phyloP scores from a whole-genome alignment of 2,329 filamentous ascomycete species.

The Neofusicoccum parvum region DNA sequence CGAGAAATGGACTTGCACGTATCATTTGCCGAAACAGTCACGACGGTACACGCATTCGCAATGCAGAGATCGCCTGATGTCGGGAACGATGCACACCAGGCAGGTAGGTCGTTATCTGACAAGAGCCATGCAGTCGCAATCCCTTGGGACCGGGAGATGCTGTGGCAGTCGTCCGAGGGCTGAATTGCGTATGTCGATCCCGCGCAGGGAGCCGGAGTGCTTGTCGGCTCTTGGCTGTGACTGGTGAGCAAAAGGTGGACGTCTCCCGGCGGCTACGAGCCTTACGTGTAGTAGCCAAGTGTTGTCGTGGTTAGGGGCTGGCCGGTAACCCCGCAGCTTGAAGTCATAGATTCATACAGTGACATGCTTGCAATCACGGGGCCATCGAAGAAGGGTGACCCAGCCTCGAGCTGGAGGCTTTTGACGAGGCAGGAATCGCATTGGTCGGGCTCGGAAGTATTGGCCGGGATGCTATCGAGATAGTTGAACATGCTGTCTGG shows the following conservation, averaged over 20 bases:
- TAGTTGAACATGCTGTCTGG: not conserved
- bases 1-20: conserved; percentile 2
- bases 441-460: not conserved
- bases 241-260: not conserved
- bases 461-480: no score
- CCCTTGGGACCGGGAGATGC: not conserved
- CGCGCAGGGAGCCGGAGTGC: not conserved
- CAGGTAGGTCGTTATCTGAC: not conserved
- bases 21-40: not conserved
- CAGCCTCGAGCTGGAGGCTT: not conserved
- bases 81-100: not conserved
- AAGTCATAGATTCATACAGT: not conserved
- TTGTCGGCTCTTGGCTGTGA: not conserved
- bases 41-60: not conserved
- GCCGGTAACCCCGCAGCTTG: not conserved
- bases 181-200: not conserved
- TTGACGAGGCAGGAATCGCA: not conserved
- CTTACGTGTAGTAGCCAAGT: not conserved
- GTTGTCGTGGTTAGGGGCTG: not conserved
- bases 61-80: not conserved
- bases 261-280: no score
- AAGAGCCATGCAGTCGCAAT: not conserved
- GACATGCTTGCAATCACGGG: not conserved
- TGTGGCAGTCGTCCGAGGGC: not conserved
- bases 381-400: not conserved